Percentiles rank a stretch among this genome's conserved stretches.
Conservation (phyloP, 768 basidiomycete genomes). For the Brasilioporus rufonigricans region DNA sequence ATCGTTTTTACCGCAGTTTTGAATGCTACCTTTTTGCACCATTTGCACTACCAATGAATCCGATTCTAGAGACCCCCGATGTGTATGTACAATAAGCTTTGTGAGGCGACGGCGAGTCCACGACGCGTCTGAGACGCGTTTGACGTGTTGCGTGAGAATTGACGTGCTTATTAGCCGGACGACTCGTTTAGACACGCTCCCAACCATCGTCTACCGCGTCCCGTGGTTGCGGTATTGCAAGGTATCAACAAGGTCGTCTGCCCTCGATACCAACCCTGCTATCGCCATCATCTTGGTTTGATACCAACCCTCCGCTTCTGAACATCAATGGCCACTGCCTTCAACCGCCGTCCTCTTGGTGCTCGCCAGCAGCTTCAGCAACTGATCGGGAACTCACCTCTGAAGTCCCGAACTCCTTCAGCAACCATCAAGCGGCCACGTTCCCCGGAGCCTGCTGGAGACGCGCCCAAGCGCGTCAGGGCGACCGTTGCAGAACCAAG, state of each 20-base stretch:
- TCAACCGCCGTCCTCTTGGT: conserved; percentile 49
- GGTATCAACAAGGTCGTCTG: neutral
- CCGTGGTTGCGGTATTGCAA: neutral
- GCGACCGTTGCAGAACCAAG: conserved; percentile 26
- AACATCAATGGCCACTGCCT: conserved; percentile 40
- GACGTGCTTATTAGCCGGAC: conserved; percentile 10
- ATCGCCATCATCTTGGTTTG: conserved; percentile 5
- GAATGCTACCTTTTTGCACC: conserved; percentile 6
- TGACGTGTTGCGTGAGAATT: conserved; percentile 27
- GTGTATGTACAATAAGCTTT: neutral
- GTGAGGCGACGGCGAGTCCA: neutral
- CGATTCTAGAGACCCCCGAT: neutral
- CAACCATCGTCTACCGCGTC: conserved; percentile 1
- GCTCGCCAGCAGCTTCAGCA: conserved; percentile 40
- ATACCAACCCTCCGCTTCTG: neutral
- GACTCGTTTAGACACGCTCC: neutral
- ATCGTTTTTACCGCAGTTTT: neutral
- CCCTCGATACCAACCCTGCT: neutral
- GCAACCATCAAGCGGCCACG: conserved; percentile 45
- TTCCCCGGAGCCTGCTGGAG: conserved; percentile 47
- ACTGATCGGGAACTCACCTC: conserved; percentile 34
- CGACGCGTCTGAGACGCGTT: conserved; percentile 24
- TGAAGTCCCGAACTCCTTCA: conserved; percentile 33
- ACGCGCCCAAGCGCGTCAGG: conserved; percentile 47
- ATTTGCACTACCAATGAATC: neutral